Base-by-base conservation (phyloP, 495 filamentous ascomycete genomes). In the Trichoderma parareesei region DNA sequence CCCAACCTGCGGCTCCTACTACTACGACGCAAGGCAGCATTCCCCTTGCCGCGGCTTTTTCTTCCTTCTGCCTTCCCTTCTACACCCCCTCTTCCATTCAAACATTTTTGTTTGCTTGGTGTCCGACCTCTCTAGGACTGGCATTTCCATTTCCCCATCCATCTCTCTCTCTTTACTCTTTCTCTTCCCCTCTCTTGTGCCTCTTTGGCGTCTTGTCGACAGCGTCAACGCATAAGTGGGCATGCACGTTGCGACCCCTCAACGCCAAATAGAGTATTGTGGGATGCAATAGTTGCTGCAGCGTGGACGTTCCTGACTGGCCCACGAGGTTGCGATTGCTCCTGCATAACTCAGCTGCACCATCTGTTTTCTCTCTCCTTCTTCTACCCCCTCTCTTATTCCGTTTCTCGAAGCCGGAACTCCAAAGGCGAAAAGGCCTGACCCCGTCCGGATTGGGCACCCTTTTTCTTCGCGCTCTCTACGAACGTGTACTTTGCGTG, bases 251-350 rank as follows among this genome's bases (percentile, higher is more conserved):
- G 62, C 38, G 62, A 64, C 62, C 62, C 62, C 62, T 49, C 62
- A 53, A 43, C 62, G n/a, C 62, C 44, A 49, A 49, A n/a, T 44
- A 53, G 20, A 38, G 53, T 14, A 11, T 37, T 57, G 53, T 57
- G 53, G 53, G 53, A 57, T 57, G 53, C 53, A 14, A 57, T 57
- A 57, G 53, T 57, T 57, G 53, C 27, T 57, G 66, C 68, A 68
- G 37, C 69, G 73, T 69, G 53, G 75, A 67, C 48, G 73, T 62
- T 69, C 74, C 63, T 60, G 71, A 68, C 37, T 61, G 60, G 60
- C 60, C 60, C 53, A 57, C 53, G 53, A 57, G 53, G 53, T 27
- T 57, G 53, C 53, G 53, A 57, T 57, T 27, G 53, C 53, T 57
- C 53, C 53, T 57, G 53, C 53, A 57, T 57, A 57, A 57, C 11